Base-by-base conservation (phyloP, 768 basidiomycete genomes). In the Tricholomella constricta region DNA sequence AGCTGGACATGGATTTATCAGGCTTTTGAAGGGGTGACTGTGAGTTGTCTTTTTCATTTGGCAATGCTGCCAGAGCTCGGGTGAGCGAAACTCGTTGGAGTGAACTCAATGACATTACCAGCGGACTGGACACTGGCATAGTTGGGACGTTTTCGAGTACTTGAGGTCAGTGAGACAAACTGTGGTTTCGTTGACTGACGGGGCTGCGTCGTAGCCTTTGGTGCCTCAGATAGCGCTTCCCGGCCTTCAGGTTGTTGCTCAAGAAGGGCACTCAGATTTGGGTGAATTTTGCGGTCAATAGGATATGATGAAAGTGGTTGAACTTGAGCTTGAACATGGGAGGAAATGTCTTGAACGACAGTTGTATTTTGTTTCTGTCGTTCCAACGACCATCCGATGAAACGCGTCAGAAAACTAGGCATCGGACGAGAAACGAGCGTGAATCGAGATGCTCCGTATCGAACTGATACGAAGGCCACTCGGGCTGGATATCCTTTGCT, bases 241-340 rank as follows among this genome's bases (percentile, higher is more conserved):
- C 23, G 59, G 29, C 47, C 35, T 27, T 67, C 60, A 36, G 11
- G 45, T 34, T 52, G 44, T 54, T 54, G 47, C n/a, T 68, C 61
- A 34, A 66, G 54, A 20, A 72, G 59, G 27, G 67, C 65, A 52
- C 71, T 65, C 23, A 75, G 61, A 51, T 78, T 62, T 45, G 73
- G 70, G 44, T 74, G 75, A 35, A 77, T 76, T 58, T 67, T 73
- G 25, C 64, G 67, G 29, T 66, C 60, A 11, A 67, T 44, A 25
- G 45, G 31, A 26, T 17, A 43, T 10, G 6, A 17, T 35, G 48
- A 31, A 5, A 36, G 43, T 19, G 47, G 47, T 15, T 32, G 26
- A 26, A 27, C 19, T 19, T 43, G 35, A 36, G 22, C 15, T 32
- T n/a, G n/a, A n/a, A n/a, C n/a, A n/a, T n/a, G n/a, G n/a, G 22